Evolutionary conservation across 192 early-diverging fungal genomes (phyloP), one percentile per base, ranked within the genome.

Genomic region (Backusella macrospora): DNA sequence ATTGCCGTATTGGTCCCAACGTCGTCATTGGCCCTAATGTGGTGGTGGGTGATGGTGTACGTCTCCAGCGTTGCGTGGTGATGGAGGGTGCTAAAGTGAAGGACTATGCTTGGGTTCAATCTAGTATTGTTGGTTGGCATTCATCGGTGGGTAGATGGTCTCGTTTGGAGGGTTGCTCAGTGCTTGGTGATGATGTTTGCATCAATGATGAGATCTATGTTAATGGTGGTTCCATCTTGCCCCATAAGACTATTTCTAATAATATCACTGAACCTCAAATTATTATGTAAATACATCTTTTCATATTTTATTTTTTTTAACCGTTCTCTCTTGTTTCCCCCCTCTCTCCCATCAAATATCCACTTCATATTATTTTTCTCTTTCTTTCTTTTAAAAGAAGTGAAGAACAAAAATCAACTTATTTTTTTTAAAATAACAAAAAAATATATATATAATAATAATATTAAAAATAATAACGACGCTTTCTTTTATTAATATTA

Each of bases 1-100:
- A 94, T 76, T 99, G 98, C 86, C 89, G 92, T 73, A 98, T 99
- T 79, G 98, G 98, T 40, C 98, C 98, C 48, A 95, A 98, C 80
- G 98, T 99, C 21, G 92, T 94, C 6, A 92, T 99, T 80, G 98
- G 97, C 38, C 96, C 97, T 23, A 91, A 92, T 65, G 92, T 89
- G 42, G 87, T 93, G 14, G 88, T 99, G 73, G 98, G 98, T 69
- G 92, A 98, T 78, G 98, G 98, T 78, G 98, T 98, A 46, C 84
- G 98, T 73, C 87, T 99, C 71, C 90, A 89, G 82, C 90, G 92
- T 66, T 90, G 92, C 70, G 96, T 98, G 48, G 82, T 99, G 39
- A 84, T 99, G 86, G 92, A 96, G 74, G 92, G 90, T 62, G 86
- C 91, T 10, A 81, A 84, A 39, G 85, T 99, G 74, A 94, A 92